Evolutionary conservation across 768 basidiomycete genomes (phyloP), one percentile per base, ranked within the genome.

Genomic region (Galerina sulciceps): DNA sequence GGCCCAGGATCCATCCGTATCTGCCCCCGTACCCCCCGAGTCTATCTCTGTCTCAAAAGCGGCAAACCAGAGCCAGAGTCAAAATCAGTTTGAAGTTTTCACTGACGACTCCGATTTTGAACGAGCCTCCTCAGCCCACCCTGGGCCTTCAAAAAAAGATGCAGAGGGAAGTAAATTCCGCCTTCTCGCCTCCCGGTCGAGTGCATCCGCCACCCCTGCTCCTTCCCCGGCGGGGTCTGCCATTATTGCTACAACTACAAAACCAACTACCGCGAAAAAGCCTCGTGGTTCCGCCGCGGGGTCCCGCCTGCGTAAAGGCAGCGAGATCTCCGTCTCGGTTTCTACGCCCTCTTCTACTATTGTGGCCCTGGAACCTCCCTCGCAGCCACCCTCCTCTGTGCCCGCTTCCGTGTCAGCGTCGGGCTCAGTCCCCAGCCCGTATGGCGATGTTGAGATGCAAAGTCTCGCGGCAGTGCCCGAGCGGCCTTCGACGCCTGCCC

Each of bases 81-180:
- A 40, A 37, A 51, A 38, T 20, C 35, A 11, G 6, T 14, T 1
- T n/a, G 49, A 51, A 40, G 20, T 13, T 35, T 14, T 15, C 10
- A 38, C 22, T n/a, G 65, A 71, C 15, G 68, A 69, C 15, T 67
- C 65, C 5, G 69, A 71, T 4, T 54, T 37, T 2, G 69, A 69
- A 53, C 54, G 51, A 38, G 58, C 53, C 17, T 31, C 26, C 26
- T 35, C 53, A 18, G 36, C 52, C 10, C 23, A 44, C 15, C 53
- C 53, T 22, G 57, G 60, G 6, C 17, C 59, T 13, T 49, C 61
- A 2, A 71, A 59, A 62, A 69, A 68, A 60, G 70, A 77, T 38
- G 51, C 61, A 53, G 70, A 76, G 57, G 73, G 66, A 44, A 65
- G 76, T 52, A 81, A 78, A 65, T 64, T 78, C 6, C 66, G 67